Evolutionary conservation across 2,329 filamentous ascomycete species (phyloP).

Genomic region (Pseudogymnoascus sp.): DNA sequence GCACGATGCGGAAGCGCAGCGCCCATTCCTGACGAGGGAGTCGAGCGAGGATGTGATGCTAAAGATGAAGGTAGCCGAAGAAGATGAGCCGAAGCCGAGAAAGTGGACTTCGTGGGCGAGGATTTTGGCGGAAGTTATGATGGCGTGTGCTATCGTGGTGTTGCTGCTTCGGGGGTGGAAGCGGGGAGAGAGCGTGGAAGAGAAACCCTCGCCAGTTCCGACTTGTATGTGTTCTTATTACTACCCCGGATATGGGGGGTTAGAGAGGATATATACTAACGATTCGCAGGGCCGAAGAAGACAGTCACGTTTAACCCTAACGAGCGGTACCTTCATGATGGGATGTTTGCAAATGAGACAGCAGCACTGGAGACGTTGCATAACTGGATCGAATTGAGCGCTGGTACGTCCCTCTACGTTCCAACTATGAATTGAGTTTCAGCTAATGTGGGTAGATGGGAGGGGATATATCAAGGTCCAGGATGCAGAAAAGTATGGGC

Average conservation of each 20-base stretch:
- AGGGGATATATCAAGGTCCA: constrained; percentile 14
- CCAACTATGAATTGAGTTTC: neutral
- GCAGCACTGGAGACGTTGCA: constrained; percentile 13
- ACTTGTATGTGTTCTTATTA: neutral
- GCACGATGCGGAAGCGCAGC: neutral
- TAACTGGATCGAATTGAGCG: constrained; percentile 16
- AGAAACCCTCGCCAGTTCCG: neutral
- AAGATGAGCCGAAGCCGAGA: neutral
- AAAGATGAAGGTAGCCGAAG: neutral
- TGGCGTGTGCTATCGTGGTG: neutral
- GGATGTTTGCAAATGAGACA: constrained; percentile 12
- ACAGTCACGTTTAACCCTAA: constrained; percentile 12
- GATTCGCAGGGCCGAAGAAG: neutral
- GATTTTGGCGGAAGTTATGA: neutral
- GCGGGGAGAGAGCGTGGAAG: neutral
- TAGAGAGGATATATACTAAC: neutral
- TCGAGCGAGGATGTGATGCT: neutral
- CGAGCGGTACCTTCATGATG: constrained; percentile 12
- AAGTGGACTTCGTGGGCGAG: neutral
- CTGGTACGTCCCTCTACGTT: constrained; percentile 4
- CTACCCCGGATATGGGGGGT: neutral
- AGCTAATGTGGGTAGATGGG: constrained; percentile 10
- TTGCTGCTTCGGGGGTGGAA: neutral
- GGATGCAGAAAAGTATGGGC: constrained; percentile 2
- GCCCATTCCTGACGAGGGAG: neutral